Conservation (phyloP, 2,329 filamentous ascomycete genomes). For the Juglanconis oblonga region DNA sequence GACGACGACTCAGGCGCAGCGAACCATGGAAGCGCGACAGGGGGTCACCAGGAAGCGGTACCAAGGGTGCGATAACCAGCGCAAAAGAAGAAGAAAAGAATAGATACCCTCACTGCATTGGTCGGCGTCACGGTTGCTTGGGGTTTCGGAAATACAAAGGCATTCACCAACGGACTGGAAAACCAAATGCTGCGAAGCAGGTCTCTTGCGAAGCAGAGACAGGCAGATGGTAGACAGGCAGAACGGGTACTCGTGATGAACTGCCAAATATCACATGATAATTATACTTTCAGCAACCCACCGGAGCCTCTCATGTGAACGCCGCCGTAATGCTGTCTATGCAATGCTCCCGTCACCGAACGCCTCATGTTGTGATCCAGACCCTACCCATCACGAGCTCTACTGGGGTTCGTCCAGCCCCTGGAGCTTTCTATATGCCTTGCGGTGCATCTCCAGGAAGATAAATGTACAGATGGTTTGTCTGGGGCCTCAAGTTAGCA, state of each 20-base stretch:
- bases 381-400: constrained; percentile 4
- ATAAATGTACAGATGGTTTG: constrained; percentile 87
- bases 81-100: neutral
- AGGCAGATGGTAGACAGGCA: neutral
- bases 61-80: neutral
- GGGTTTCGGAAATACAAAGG: constrained; percentile 3
- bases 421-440: constrained; percentile 61
- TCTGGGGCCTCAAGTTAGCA: constrained; percentile 29
- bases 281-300: constrained; percentile 1
- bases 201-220: neutral
- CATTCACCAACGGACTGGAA: constrained; percentile 3
- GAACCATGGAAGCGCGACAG: neutral
- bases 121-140: constrained; percentile 13
- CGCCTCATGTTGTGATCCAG: neutral
- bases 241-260: neutral
- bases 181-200: neutral
- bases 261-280: neutral
- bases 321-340: constrained; percentile 2
- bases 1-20: neutral
- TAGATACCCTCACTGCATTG: constrained; percentile 16
- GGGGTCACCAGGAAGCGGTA: neutral
- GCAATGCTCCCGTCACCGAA: neutral
- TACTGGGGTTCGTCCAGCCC: constrained; percentile 34
- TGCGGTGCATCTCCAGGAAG: constrained; percentile 84
- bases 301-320: constrained; percentile 2